Percentiles rank a stretch among this genome's conserved stretches.
These are phyloP conservation scores for Hygrophorus russula DNA, from an alignment of 768 basidiomycete genomes.

Conservation along the genomic window DNA sequence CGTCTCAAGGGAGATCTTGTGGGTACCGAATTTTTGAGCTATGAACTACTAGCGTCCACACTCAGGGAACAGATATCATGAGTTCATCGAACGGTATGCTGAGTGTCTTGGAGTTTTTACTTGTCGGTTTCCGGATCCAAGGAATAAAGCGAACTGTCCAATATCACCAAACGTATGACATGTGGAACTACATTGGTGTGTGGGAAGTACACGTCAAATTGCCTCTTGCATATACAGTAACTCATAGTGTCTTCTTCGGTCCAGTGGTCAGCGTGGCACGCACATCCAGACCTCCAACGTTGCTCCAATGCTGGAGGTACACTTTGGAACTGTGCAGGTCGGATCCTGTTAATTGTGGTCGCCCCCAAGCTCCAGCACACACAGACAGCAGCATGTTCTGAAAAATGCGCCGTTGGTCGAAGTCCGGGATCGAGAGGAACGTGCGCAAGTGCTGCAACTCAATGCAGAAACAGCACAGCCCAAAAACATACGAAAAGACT, in stretches of 20 bases:
- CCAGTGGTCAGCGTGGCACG: constrained; percentile 73
- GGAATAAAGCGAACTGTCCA: too few species aligned
- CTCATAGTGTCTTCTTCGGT: constrained; percentile 25
- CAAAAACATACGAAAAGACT: too few species aligned
- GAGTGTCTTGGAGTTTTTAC: neutral
- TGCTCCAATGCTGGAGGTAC: too few species aligned
- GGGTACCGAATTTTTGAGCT: constrained; percentile 44
- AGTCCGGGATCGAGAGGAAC: constrained; percentile 41
- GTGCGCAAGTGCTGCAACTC: constrained; percentile 18
- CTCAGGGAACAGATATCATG: constrained; percentile 52
- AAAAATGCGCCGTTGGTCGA: constrained; percentile 44
- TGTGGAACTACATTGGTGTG: constrained; percentile 59
- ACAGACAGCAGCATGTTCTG: constrained; percentile 41
- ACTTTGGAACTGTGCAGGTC: too few species aligned
- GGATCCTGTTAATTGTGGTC: too few species aligned
- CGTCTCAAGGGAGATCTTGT: neutral
- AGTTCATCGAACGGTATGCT: constrained; percentile 29
- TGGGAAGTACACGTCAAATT: constrained; percentile 35
- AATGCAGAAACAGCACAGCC: too few species aligned
- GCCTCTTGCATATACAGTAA: neutral
- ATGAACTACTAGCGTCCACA: constrained; percentile 1
- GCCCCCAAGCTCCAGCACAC: constrained; percentile 54
- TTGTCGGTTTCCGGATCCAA: constrained; percentile 17
- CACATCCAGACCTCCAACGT: constrained; percentile 58
- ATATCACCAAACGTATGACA: too few species aligned